A percentile compares a stretch with the other conserved stretches of the same genome.
These are phyloP conservation scores for Wallacemonas rigidus DNA, from an alignment of 208 protist species.

Conservation along the genomic window DNA sequence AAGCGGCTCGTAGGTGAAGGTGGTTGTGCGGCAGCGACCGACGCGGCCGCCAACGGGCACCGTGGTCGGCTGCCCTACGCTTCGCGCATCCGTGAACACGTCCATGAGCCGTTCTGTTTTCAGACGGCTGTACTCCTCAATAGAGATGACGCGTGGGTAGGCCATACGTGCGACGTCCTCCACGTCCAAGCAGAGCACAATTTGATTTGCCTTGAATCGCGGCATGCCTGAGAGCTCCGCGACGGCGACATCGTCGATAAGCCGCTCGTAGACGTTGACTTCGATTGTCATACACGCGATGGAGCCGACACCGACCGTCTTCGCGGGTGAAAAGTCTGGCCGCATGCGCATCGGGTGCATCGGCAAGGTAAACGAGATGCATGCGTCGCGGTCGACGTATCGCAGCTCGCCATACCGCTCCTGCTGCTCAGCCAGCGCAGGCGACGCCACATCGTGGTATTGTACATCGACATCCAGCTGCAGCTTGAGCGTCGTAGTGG, in stretches of 20 bases:
- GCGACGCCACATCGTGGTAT: conserved; percentile 61
- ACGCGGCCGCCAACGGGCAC: conserved; percentile 62
- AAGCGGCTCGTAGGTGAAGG: conserved; percentile 84
- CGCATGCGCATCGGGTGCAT: conserved; percentile 83
- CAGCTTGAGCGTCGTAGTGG: conserved; percentile 34
- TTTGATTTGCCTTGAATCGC: conserved; percentile 74
- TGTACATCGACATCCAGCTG: conserved; percentile 69
- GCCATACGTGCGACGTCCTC: conserved; percentile 87
- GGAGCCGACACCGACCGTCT: conserved; percentile 86
- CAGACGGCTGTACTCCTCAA: conserved; percentile 85
- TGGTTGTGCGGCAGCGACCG: conserved; percentile 73
- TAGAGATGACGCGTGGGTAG: conserved; percentile 87
- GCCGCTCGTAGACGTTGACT: conserved; percentile 71
- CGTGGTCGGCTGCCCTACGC: conserved; percentile 72
- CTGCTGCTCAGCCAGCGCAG: conserved; percentile 69
- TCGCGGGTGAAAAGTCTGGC: conserved; percentile 85
- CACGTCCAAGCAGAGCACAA: conserved; percentile 83
- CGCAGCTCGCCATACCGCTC: conserved; percentile 78
- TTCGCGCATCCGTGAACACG: conserved; percentile 70
- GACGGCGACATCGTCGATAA: conserved; percentile 77
- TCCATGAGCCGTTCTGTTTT: conserved; percentile 80
- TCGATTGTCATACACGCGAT: conserved; percentile 91
- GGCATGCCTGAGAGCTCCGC: conserved; percentile 80
- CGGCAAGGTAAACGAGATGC: conserved; percentile 73
- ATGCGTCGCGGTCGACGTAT: conserved; percentile 83